Evolutionary conservation across 306 rosid genomes (phyloP).

Genomic region (Geum urbanum): DNA sequence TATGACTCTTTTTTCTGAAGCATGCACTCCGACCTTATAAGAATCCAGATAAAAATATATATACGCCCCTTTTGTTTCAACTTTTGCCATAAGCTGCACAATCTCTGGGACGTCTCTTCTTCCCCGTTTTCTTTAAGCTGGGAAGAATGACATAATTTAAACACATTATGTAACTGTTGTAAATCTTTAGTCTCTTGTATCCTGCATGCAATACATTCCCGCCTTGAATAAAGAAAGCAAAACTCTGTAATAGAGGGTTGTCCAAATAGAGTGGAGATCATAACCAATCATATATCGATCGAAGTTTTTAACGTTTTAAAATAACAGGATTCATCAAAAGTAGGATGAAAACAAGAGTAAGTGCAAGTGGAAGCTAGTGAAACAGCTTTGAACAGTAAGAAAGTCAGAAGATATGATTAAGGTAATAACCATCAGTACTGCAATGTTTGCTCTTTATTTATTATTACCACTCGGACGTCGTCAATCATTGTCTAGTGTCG

Average conservation of each 20-base stretch:
- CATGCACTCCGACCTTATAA: too few relatives aligned
- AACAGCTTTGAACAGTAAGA: too few relatives aligned
- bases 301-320: neutral
- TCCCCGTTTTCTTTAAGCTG: too few relatives aligned
- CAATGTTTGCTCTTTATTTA: neutral
- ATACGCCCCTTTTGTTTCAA: too few relatives aligned
- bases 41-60: too few relatives aligned
- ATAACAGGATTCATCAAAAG: neutral
- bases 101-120: too few relatives aligned
- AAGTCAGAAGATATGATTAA: neutral
- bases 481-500: constrained; percentile 19
- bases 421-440: neutral
- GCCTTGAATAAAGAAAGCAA: neutral
- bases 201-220: too few relatives aligned
- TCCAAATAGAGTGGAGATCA: neutral
- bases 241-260: neutral
- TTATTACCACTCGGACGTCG: neutral
- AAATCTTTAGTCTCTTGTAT: too few relatives aligned
- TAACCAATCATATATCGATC: neutral
- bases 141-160: too few relatives aligned
- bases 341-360: neutral
- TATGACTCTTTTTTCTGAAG: too few relatives aligned
- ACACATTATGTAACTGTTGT: too few relatives aligned
- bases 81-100: too few relatives aligned
- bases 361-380: neutral